Percentiles rank a stretch among this genome's conserved stretches.
Conservation (phyloP, 768 basidiomycete species). For the Candolleomyces aberdarensis region DNA sequence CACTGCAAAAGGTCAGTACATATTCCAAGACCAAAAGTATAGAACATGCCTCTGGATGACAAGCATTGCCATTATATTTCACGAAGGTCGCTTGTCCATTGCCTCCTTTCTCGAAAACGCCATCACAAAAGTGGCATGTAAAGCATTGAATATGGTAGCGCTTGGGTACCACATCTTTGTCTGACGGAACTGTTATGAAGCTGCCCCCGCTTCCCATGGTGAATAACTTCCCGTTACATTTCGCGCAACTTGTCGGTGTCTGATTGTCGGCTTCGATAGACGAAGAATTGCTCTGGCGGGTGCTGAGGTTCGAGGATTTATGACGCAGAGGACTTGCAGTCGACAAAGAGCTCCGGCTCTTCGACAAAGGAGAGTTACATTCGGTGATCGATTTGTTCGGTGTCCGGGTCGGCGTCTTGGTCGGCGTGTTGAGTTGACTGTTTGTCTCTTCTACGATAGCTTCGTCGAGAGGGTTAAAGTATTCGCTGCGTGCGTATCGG, state of each 20-base stretch:
- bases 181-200: conserved; percentile 69
- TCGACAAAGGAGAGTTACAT: neutral
- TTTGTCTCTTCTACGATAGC: conserved; percentile 28
- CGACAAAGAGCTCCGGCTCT: neutral
- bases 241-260: conserved; percentile 50
- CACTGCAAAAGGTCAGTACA: conserved; percentile 33
- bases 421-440: conserved; percentile 30
- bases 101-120: conserved; percentile 56
- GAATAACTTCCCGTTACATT: conserved; percentile 59
- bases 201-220: conserved; percentile 53
- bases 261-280: conserved; percentile 15
- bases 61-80: conserved; percentile 58
- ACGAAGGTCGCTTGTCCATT: conserved; percentile 73
- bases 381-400: conserved; percentile 23
- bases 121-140: conserved; percentile 63
- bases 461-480: conserved; percentile 22
- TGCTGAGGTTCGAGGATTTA: neutral
- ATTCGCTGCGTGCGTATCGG: conserved; percentile 22
- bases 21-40: neutral
- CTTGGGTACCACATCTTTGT: conserved; percentile 44
- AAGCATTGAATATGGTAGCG: conserved; percentile 78
- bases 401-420: conserved; percentile 25
- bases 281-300: neutral
- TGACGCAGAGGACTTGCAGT: conserved; percentile 3
- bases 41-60: conserved; percentile 56